Conservation (phyloP, 2,329 filamentous ascomycete species). For the Ophiocordyceps sinensis region DNA sequence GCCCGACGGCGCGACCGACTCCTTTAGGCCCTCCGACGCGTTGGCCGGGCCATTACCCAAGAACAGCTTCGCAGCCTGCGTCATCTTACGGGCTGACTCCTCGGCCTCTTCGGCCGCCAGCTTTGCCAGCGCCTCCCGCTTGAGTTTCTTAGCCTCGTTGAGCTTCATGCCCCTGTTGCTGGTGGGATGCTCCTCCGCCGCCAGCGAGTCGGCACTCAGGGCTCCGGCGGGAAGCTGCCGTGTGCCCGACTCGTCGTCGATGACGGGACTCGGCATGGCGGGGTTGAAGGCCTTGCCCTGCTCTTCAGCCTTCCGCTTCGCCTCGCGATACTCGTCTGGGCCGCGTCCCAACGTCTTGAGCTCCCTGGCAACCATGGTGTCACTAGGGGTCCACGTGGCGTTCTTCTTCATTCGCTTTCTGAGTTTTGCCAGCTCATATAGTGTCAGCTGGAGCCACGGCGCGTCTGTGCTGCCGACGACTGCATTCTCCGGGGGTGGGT, state of each 20-base stretch:
- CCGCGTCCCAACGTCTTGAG: conserved; percentile 57
- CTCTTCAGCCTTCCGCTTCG: conserved; percentile 50
- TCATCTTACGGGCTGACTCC: conserved; percentile 39
- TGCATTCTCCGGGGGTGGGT: conserved; percentile 46
- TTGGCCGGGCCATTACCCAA: conserved; percentile 16
- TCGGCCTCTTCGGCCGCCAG: conserved; percentile 48
- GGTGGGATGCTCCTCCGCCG: conserved; percentile 46
- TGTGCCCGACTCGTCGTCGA: conserved; percentile 35
- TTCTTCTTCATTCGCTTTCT: conserved; percentile 89
- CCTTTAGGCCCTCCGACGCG: conserved; percentile 13
- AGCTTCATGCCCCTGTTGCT: conserved; percentile 65
- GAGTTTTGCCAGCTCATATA: conserved; percentile 51
- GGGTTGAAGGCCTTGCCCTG: conserved; percentile 47
- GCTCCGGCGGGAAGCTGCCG: conserved; percentile 44
- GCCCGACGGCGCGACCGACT: conserved; percentile 8
- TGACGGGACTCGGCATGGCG: conserved; percentile 16
- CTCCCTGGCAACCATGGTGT: conserved; percentile 74
- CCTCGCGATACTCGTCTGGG: conserved; percentile 44
- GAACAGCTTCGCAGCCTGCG: conserved; percentile 30
- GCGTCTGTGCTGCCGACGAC: conserved; percentile 43
- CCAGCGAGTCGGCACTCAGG: conserved; percentile 40
- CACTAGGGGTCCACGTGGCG: conserved; percentile 68
- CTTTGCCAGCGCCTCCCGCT: conserved; percentile 49
- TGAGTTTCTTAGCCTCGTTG: conserved; percentile 64
- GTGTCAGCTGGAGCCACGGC: conserved; percentile 52